phyloP scores from a whole-genome alignment of 148 eudicot species.

The Fagopyrum tataricum region DNA sequence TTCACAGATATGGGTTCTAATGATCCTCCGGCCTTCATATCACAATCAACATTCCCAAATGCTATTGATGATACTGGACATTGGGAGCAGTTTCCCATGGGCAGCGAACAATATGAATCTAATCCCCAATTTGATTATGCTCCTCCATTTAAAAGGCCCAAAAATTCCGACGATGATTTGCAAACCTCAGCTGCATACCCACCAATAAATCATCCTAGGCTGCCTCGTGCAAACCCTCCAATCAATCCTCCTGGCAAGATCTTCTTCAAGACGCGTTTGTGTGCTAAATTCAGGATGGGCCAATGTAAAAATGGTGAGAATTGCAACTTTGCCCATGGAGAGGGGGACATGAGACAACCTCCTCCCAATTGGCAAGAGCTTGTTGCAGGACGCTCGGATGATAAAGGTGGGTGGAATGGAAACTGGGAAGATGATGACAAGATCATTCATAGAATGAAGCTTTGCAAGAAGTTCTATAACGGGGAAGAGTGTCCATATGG shows the following conservation, averaged over 20 bases:
- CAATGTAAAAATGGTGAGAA: conserved; percentile 63
- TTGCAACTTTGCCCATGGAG: conserved; percentile 88
- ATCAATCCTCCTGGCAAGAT: conserved; percentile 51
- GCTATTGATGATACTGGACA: conserved; percentile 21
- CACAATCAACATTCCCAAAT: conserved; percentile 10
- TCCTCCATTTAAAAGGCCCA: conserved; percentile 44
- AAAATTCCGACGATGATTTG: conserved; percentile 24
- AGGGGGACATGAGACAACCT: conserved; percentile 64
- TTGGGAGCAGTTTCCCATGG: conserved; percentile 22
- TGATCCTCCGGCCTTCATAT: background rate
- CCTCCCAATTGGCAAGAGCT: conserved; percentile 94
- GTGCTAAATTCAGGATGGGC: conserved; percentile 64
- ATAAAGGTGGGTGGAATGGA: conserved; percentile 34
- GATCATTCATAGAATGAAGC: conserved; percentile 54
- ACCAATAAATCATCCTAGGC: conserved; percentile 24
- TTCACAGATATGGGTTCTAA: conserved; percentile 9
- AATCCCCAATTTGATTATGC: conserved; percentile 34
- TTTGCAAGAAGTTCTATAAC: conserved; percentile 77
- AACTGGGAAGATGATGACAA: conserved; percentile 69
- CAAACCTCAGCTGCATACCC: conserved; percentile 14
- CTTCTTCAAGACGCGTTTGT: conserved; percentile 72
- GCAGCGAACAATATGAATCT: background rate
- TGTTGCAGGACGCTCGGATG: conserved; percentile 36
- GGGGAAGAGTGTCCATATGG: conserved; percentile 97
- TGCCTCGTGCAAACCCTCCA: conserved; percentile 29